These are phyloP conservation scores for Elsinoe necatrix DNA, from an alignment of 2,329 filamentous ascomycete species.

Conservation along the genomic window DNA sequence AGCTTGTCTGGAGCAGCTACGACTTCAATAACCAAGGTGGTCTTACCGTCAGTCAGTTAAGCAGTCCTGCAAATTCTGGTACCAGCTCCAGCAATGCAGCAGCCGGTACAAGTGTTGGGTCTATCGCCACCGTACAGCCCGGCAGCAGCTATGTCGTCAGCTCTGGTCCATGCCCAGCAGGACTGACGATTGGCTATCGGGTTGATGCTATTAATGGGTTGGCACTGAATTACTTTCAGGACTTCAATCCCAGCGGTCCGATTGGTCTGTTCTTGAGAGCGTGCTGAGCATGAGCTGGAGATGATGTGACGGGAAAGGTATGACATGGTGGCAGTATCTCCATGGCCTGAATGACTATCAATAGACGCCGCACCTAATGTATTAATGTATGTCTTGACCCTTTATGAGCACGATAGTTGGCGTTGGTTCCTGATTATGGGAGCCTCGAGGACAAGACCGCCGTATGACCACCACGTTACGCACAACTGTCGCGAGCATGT, in stretches of 20 bases:
- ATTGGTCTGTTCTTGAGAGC: conserved; percentile 18
- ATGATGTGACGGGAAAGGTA: background rate
- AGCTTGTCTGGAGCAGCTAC: conserved; percentile 31
- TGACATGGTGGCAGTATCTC: background rate
- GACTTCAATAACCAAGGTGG: conserved; percentile 33
- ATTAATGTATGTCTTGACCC: background rate
- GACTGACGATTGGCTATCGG: conserved; percentile 21
- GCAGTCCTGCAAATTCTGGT: conserved; percentile 17
- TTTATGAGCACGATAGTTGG: background rate
- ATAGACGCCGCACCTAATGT: background rate
- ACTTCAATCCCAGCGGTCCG: conserved; percentile 19
- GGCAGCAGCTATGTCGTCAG: conserved; percentile 26
- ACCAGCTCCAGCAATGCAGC: conserved; percentile 23
- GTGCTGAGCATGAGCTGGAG: conserved; percentile 15
- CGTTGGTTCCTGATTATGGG: too few relatives aligned
- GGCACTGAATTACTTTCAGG: conserved; percentile 24
- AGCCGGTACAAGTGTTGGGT: conserved; percentile 14
- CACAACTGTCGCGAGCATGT: too few relatives aligned
- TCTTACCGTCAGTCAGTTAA: conserved; percentile 27
- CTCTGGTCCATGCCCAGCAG: conserved; percentile 23
- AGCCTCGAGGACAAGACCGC: too few relatives aligned
- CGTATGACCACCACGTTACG: too few relatives aligned
- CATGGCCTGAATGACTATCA: background rate
- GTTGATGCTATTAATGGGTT: conserved; percentile 20
- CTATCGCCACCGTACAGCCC: conserved; percentile 18